Percentiles rank a stretch among this genome's conserved stretches.
phyloP scores from a whole-genome alignment of 352 stramenopile genomes.

The Aphanomyces euteiches region DNA sequence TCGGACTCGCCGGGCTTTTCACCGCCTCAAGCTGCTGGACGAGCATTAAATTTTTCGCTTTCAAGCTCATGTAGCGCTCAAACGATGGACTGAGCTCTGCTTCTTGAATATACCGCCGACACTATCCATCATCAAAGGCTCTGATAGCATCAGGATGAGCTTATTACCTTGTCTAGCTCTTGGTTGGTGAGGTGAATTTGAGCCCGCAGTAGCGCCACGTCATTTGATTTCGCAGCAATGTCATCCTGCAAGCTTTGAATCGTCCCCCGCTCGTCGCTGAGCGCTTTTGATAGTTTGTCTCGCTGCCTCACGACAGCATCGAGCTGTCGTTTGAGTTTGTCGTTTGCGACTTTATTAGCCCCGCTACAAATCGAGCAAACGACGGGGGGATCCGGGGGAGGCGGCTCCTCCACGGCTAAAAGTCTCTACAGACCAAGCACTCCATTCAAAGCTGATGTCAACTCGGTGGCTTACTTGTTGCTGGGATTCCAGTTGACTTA shows the following conservation, averaged over 20 bases:
- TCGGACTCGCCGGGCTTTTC: background rate
- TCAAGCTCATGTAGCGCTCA: conserved; percentile 25
- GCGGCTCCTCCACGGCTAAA: background rate
- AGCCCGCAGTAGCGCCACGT: background rate
- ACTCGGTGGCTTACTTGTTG: background rate
- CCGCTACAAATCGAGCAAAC: background rate
- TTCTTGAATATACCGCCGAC: conserved; percentile 20
- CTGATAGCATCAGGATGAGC: background rate
- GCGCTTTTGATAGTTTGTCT: background rate
- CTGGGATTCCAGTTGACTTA: background rate
- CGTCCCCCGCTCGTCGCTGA: background rate
- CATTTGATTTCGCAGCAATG: background rate
- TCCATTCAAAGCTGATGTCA: background rate
- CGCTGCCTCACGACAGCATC: conserved; percentile 5
- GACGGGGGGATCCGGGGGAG: background rate
- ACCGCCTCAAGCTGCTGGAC: conserved; percentile 8
- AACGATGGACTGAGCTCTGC: conserved; percentile 18
- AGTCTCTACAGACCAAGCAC: background rate
- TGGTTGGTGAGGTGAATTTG: background rate
- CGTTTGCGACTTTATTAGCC: background rate
- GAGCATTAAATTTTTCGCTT: conserved; percentile 9
- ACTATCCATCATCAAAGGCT: background rate
- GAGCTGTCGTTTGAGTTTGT: conserved; percentile 23
- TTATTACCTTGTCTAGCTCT: conserved; percentile 2
- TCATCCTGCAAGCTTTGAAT: background rate